phyloP scores from a whole-genome alignment of 176 grass and related monocot species.

The Saccharum officinarum region DNA sequence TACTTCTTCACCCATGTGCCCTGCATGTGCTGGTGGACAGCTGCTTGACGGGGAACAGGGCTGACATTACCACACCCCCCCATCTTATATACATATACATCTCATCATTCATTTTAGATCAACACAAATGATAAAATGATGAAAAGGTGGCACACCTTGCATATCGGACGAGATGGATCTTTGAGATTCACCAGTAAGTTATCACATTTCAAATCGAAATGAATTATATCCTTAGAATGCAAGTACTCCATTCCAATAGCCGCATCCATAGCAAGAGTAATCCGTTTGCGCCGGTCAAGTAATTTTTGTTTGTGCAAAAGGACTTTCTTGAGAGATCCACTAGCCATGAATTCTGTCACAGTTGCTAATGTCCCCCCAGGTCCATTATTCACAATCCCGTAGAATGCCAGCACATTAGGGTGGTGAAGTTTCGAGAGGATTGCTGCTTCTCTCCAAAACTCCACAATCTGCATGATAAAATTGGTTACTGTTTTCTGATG shows the following conservation, averaged over 20 bases:
- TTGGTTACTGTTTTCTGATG: not conserved
- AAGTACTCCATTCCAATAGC: constrained; percentile 93
- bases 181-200: constrained; percentile 89
- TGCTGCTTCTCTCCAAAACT: constrained; percentile 81
- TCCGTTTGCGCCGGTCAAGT: constrained; percentile 57
- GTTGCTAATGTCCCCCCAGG: constrained; percentile 71
- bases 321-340: constrained; percentile 77
- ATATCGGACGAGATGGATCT: constrained; percentile 72
- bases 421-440: constrained; percentile 88
- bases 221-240: constrained; percentile 78
- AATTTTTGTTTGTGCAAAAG: constrained; percentile 57
- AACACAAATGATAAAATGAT: not conserved
- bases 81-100: not conserved
- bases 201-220: constrained; percentile 95
- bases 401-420: constrained; percentile 83
- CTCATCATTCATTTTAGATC: not conserved
- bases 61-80: not conserved
- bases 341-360: constrained; percentile 87
- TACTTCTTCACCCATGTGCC: not conserved
- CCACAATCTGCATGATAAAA: constrained; percentile 42
- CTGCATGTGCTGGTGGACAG: not conserved
- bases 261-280: constrained; percentile 76
- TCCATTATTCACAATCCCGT: constrained; percentile 76
- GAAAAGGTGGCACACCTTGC: constrained; percentile 45
- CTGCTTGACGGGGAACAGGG: not conserved